phyloP scores from a whole-genome alignment of 352 stramenopile genomes.

The Globisporangium abappressorium region DNA sequence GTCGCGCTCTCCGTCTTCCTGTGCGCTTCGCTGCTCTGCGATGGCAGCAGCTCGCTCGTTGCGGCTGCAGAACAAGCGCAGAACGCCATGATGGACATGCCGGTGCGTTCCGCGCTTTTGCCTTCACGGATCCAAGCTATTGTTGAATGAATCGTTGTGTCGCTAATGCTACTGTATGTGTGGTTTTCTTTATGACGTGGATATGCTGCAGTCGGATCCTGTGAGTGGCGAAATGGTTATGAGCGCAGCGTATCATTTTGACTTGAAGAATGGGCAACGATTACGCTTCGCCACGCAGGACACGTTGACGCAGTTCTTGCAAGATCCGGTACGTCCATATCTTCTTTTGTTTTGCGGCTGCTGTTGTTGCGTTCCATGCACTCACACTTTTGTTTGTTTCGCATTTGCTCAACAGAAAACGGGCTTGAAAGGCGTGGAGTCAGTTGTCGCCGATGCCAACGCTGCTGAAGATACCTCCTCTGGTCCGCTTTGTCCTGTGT shows the following conservation, averaged over 20 bases:
- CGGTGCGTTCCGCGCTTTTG: slow-evolving; percentile 28
- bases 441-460: slow-evolving; percentile 15
- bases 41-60: slow-evolving; percentile 11
- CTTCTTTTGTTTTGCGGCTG: slow-evolving; percentile 1
- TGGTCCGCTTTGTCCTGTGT: slow-evolving; percentile 56
- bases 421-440: slow-evolving; percentile 42
- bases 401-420: slow-evolving; percentile 19
- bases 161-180: neutral
- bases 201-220: slow-evolving; percentile 40
- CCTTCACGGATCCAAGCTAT: neutral
- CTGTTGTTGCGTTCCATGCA: neutral
- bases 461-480: slow-evolving; percentile 10
- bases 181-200: neutral
- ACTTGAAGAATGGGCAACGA: slow-evolving; percentile 62
- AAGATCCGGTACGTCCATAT: slow-evolving; percentile 38
- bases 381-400: neutral
- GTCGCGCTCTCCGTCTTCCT: neutral
- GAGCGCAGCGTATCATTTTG: slow-evolving; percentile 48
- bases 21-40: slow-evolving; percentile 17
- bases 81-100: slow-evolving; percentile 61
- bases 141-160: slow-evolving; percentile 10
- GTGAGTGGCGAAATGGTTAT: slow-evolving; percentile 73
- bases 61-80: slow-evolving; percentile 7
- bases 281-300: slow-evolving; percentile 54
- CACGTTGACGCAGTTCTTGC: slow-evolving; percentile 49